Percentiles rank a stretch among this genome's conserved stretches.
These are phyloP conservation scores for Delitschia confertaspora DNA, from an alignment of 495 filamentous ascomycete genomes.

Conservation along the genomic window DNA sequence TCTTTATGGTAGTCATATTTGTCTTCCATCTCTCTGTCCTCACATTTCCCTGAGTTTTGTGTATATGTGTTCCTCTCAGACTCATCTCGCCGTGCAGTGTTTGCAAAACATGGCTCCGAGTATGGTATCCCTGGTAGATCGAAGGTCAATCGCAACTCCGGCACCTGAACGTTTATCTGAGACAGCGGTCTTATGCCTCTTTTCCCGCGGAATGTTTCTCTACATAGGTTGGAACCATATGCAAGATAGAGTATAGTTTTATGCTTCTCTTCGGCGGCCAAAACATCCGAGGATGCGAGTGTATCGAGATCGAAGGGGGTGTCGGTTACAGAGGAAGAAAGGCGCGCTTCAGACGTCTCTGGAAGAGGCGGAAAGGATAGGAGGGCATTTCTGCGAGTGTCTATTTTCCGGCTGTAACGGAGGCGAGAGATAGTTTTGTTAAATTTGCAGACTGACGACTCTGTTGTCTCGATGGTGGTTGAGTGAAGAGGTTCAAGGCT, in stretches of 20 bases:
- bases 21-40: slow-evolving; percentile 6
- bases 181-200: slow-evolving; percentile 74
- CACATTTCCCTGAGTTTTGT: slow-evolving; percentile 17
- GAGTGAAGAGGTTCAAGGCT: too few relatives aligned
- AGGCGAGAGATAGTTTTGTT: too few relatives aligned
- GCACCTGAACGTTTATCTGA: slow-evolving; percentile 68
- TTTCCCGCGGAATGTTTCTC: slow-evolving; percentile 62
- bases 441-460: too few relatives aligned
- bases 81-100: slow-evolving; percentile 52
- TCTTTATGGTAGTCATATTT: slow-evolving; percentile 38
- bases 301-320: slow-evolving; percentile 1
- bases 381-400: too few relatives aligned
- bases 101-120: slow-evolving; percentile 85
- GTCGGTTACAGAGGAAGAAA: slow-evolving; percentile 17
- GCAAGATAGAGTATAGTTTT: slow-evolving; percentile 79
- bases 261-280: slow-evolving; percentile 12
- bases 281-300: not conserved
- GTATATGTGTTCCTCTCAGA: slow-evolving; percentile 6
- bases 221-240: slow-evolving; percentile 83
- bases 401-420: too few relatives aligned
- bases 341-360: slow-evolving; percentile 10
- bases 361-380: slow-evolving; percentile 7
- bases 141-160: slow-evolving; percentile 67
- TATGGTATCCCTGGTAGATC: slow-evolving; percentile 83
- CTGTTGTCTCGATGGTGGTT: too few relatives aligned